Conservation (phyloP, 2,329 filamentous ascomycete species). For the Neobulgaria alba region DNA sequence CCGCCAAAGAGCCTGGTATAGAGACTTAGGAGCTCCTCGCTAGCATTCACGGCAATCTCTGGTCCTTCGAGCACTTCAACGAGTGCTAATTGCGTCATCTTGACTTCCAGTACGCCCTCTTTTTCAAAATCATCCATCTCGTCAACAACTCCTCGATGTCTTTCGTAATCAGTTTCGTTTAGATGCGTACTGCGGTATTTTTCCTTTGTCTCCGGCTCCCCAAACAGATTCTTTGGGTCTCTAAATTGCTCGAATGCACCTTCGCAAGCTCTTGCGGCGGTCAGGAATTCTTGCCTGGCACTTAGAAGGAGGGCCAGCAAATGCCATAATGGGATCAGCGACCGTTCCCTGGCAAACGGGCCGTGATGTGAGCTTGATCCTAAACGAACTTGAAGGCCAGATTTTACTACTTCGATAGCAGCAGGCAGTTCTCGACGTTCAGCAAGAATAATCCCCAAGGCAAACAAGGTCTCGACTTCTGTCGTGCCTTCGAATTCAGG, state of each 20-base stretch:
- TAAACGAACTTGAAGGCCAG: constrained; percentile 42
- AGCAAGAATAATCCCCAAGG: constrained; percentile 74
- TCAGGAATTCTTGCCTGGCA: constrained; percentile 74
- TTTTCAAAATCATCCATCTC: constrained; percentile 80
- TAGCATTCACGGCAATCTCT: constrained; percentile 78
- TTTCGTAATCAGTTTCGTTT: constrained; percentile 35
- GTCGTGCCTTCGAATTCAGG: constrained; percentile 56
- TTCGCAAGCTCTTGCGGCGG: constrained; percentile 76
- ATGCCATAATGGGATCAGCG: constrained; percentile 79
- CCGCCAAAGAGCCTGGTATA: constrained; percentile 76
- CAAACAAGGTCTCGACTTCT: constrained; percentile 71
- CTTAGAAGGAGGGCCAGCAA: constrained; percentile 78
- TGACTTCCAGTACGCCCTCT: constrained; percentile 81
- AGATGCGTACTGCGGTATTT: constrained; percentile 58
- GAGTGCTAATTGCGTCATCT: constrained; percentile 86
- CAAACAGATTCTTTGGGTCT: constrained; percentile 61
- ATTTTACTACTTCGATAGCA: constrained; percentile 76
- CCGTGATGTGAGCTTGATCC: constrained; percentile 29
- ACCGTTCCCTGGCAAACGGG: constrained; percentile 44
- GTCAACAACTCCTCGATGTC: constrained; percentile 51
- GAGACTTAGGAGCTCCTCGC: constrained; percentile 72
- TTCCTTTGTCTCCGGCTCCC: constrained; percentile 41
- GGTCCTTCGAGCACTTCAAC: constrained; percentile 78
- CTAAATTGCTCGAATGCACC: constrained; percentile 87
- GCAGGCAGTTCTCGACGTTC: constrained; percentile 73